phyloP scores from a whole-genome alignment of 2,329 filamentous ascomycete genomes.

The Neospermospora avenae region DNA sequence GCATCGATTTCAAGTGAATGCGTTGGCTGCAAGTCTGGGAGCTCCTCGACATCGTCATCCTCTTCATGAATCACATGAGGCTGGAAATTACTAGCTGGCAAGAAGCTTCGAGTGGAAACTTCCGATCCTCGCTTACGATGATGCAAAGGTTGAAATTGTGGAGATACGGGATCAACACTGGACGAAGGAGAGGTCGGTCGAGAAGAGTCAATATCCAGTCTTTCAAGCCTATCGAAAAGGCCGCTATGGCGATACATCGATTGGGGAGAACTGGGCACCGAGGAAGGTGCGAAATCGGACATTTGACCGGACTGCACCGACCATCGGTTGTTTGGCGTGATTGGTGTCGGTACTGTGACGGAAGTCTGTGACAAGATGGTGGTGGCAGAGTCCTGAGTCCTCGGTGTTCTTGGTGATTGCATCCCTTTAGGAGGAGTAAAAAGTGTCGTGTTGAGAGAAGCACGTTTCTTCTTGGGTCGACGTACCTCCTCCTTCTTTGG shows the following conservation, averaged over 20 bases:
- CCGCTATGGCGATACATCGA: slow-evolving; percentile 70
- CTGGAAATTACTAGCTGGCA: slow-evolving; percentile 35
- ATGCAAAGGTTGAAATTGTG: slow-evolving; percentile 49
- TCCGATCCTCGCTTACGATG: slow-evolving; percentile 57
- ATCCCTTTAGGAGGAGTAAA: slow-evolving; percentile 52
- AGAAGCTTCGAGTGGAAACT: slow-evolving; percentile 48
- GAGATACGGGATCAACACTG: slow-evolving; percentile 65
- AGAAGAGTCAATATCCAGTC: slow-evolving; percentile 58
- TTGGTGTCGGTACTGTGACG: slow-evolving; percentile 50
- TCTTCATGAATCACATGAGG: slow-evolving; percentile 37
- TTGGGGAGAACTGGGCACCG: slow-evolving; percentile 75
- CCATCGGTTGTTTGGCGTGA: slow-evolving; percentile 55
- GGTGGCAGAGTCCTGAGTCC: slow-evolving; percentile 40
- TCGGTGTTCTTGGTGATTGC: slow-evolving; percentile 37
- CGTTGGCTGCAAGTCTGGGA: slow-evolving; percentile 25
- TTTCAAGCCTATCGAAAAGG: slow-evolving; percentile 68
- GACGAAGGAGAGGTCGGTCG: slow-evolving; percentile 81
- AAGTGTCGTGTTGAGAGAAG: slow-evolving; percentile 56
- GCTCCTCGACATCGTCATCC: slow-evolving; percentile 33
- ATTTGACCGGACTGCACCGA: slow-evolving; percentile 58
- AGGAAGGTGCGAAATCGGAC: slow-evolving; percentile 66
- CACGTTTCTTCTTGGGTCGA: slow-evolving; percentile 70
- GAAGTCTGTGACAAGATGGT: slow-evolving; percentile 41
- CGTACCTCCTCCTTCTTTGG: slow-evolving; percentile 57
- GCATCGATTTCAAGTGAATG: slow-evolving; percentile 25